A percentile compares a stretch with the other conserved stretches of the same genome.
Conservation (phyloP, 306 rosid genomes). For the Rosa multiflora region DNA sequence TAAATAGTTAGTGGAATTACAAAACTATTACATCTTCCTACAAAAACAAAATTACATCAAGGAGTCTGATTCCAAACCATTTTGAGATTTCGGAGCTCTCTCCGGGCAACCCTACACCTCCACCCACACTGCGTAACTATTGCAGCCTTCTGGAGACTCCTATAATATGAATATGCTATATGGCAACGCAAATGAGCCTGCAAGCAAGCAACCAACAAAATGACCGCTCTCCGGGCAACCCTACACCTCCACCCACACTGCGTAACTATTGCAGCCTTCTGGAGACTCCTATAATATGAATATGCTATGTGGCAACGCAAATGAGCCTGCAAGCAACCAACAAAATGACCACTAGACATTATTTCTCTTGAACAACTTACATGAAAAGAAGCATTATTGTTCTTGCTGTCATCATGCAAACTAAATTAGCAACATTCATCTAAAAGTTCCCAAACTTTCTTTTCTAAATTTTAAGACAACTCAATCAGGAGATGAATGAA, state of each 20-base stretch:
- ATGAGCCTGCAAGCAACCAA: too few relatives aligned
- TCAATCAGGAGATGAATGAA: constrained; percentile 20
- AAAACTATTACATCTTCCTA: constrained; percentile 20
- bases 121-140: constrained; percentile 91
- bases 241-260: too few relatives aligned
- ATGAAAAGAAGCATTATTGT: constrained; percentile 1
- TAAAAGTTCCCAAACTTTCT: constrained; percentile 16
- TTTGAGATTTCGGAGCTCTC: constrained; percentile 90
- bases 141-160: constrained; percentile 77
- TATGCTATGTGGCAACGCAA: too few relatives aligned
- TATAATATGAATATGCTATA: constrained; percentile 72
- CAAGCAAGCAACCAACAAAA: constrained; percentile 29
- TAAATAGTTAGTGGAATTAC: constrained; percentile 10
- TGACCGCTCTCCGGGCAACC: too few relatives aligned
- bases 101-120: constrained; percentile 93
- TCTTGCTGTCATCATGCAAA: background rate
- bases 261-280: too few relatives aligned
- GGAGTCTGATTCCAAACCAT: constrained; percentile 52
- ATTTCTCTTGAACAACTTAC: constrained; percentile 12
- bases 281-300: too few relatives aligned
- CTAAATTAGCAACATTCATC: constrained; percentile 12
- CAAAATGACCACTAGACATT: too few relatives aligned
- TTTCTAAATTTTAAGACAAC: constrained; percentile 12
- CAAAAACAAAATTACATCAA: constrained; percentile 26
- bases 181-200: constrained; percentile 82